These are phyloP conservation scores for Aspergillus amoenus DNA, from an alignment of 2,329 filamentous ascomycete species.

Conservation along the genomic window DNA sequence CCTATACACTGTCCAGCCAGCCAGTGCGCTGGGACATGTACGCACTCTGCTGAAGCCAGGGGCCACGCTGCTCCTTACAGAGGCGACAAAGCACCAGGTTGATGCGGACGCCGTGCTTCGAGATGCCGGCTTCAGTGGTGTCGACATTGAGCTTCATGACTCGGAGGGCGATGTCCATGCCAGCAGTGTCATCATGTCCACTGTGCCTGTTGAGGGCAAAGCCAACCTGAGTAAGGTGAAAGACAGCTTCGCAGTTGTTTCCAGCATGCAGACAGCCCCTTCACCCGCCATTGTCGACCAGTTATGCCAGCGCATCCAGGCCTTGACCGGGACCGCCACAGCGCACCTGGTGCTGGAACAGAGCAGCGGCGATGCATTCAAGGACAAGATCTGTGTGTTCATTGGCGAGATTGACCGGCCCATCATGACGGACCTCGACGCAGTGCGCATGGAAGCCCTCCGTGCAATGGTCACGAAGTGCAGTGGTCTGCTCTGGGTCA, in stretches of 20 bases:
- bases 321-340: background rate
- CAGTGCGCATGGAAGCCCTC: background rate
- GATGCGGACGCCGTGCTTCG: background rate
- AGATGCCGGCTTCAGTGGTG: background rate
- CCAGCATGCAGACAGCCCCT: background rate
- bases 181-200: background rate
- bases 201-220: background rate
- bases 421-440: background rate
- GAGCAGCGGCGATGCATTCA: background rate
- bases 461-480: background rate
- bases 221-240: background rate
- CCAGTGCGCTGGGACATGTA: too few species aligned
- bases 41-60: too few species aligned
- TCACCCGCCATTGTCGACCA: background rate
- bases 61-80: too few species aligned
- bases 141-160: background rate
- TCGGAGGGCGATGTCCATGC: background rate
- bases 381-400: background rate
- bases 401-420: background rate
- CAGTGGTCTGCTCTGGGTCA: slow-evolving; percentile 5
- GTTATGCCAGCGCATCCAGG: background rate
- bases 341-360: background rate
- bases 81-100: too few species aligned
- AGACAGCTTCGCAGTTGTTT: background rate
- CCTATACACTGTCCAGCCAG: too few species aligned